phyloP scores from a whole-genome alignment of 495 filamentous ascomycete genomes.

The Hyaloscypha bicolor region DNA sequence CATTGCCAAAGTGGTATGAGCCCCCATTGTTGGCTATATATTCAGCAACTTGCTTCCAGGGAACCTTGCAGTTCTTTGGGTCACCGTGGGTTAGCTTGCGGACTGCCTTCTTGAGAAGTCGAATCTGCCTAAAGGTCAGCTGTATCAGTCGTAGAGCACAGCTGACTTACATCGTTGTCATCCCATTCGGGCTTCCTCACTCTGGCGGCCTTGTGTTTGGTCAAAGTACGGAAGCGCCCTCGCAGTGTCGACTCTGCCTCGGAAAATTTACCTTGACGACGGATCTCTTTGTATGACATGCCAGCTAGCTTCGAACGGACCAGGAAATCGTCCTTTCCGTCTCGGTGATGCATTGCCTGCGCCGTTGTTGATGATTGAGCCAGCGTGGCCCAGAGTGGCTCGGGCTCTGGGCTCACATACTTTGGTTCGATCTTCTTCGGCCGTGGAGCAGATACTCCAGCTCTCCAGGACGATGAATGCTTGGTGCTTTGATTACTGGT shows the following conservation, averaged over 20 bases:
- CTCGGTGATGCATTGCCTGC: conserved; percentile 25
- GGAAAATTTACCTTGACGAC: conserved; percentile 59
- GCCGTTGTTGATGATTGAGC: conserved; percentile 8
- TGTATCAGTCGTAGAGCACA: not conserved
- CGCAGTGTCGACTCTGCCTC: conserved; percentile 89
- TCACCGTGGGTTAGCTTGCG: conserved; percentile 38
- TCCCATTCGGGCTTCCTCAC: conserved; percentile 81
- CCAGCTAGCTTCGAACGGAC: conserved; percentile 64
- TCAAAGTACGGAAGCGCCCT: conserved; percentile 77
- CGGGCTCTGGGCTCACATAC: not conserved
- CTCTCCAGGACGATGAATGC: not conserved
- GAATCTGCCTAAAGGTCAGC: conserved; percentile 42
- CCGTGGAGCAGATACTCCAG: not conserved
- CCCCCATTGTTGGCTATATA: conserved; percentile 73
- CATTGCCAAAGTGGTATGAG: conserved; percentile 81
- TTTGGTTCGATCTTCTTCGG: conserved; percentile 23
- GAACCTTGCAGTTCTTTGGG: conserved; percentile 51
- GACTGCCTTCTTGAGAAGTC: conserved; percentile 51
- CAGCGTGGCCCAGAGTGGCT: not conserved
- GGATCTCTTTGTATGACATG: conserved; percentile 81
- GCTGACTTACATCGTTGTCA: conserved; percentile 68
- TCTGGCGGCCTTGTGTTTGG: conserved; percentile 72
- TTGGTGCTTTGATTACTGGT: not conserved
- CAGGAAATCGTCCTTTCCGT: conserved; percentile 63
- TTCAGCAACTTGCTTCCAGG: conserved; percentile 82